Evolutionary conservation across 129 eudicot genomes (phyloP), one percentile per base, ranked within the genome.

Genomic region (Dittrichia graveolens): DNA sequence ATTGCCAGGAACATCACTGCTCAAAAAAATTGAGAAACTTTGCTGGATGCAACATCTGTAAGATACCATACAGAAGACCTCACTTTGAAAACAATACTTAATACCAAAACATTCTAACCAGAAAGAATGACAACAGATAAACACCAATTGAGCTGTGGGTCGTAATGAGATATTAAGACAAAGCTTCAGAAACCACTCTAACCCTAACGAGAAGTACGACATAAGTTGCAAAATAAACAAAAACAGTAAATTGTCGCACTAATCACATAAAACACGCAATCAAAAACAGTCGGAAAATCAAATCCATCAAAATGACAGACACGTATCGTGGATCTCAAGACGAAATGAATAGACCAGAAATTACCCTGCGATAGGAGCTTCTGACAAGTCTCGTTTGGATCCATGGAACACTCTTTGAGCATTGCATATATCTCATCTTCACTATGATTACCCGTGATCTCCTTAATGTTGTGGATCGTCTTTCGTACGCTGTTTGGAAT

Each of bases 301-400:
- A 48, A 58, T 46, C 9, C 6, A 35, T 43, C 49, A 45, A 50
- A 48, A 49, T 61, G 12, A 35, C 38, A 14, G 24, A 42, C n/a
- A 9, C n/a, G 19, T n/a, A 71, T 4, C 39, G 54, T 56, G 77
- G 82, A 78, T 78, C 82, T 78, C 43, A 3, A 34, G 11, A 12
- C 49, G 8, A 31, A 49, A 68, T 13, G 9, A 6, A 44, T 10
- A 52, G 18, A 41, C 4, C 0, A 75, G n/a, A 24, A 46, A 34
- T 9, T 47, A 91, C 98, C 98, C 70, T 87, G 98, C 24, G 40
- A 72, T 40, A 93, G 85, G 40, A 93, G 95, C 87, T 84, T 87
- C 79, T 93, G 95, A 1, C 83, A 53, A 47, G 98, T 87, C 77
- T 93, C 98, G 77, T 93, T 87, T 67, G 98, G 98, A 88, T 93